phyloP scores from a whole-genome alignment of 2,329 filamentous ascomycete genomes.

The Podosphaera fusca region DNA sequence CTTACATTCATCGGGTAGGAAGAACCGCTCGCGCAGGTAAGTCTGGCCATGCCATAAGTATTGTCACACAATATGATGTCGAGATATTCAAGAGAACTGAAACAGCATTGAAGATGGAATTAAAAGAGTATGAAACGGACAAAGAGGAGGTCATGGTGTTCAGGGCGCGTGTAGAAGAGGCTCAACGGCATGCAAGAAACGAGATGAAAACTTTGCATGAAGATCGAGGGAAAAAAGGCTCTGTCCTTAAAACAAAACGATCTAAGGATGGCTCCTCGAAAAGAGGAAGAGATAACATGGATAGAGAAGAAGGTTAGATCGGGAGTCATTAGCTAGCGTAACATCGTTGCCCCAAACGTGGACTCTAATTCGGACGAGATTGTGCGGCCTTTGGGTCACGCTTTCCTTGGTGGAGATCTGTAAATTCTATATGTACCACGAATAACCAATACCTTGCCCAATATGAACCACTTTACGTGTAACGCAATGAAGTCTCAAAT shows the following conservation, averaged over 20 bases:
- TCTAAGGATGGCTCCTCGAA: conserved; percentile 22
- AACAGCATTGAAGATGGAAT: conserved; percentile 54
- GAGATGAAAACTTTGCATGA: conserved; percentile 69
- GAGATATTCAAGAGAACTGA: conserved; percentile 67
- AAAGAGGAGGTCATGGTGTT: conserved; percentile 77
- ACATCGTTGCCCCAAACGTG: too few species aligned
- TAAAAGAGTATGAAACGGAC: conserved; percentile 42
- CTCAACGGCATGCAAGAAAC: conserved; percentile 53
- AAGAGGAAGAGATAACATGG: conserved; percentile 25
- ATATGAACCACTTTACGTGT: too few species aligned
- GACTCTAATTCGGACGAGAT: too few species aligned
- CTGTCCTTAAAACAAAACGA: conserved; percentile 26
- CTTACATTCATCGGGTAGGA: conserved; percentile 75
- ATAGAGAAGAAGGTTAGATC: conserved; percentile 16
- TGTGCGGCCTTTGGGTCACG: too few species aligned
- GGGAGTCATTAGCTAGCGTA: too few species aligned
- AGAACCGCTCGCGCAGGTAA: conserved; percentile 74
- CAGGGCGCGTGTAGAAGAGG: conserved; percentile 54
- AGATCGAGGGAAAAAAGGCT: conserved; percentile 28
- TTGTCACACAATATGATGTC: conserved; percentile 75
- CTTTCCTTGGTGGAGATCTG: too few species aligned
- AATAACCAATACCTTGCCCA: too few species aligned
- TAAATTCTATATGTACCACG: too few species aligned
- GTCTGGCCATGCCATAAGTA: conserved; percentile 53
- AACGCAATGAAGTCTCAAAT: too few species aligned